Percentiles rank a stretch among this genome's conserved stretches.
Evolutionary conservation across 1,284 basidiomycete genomes (phyloP).

Genomic region (Pascua sp.): DNA sequence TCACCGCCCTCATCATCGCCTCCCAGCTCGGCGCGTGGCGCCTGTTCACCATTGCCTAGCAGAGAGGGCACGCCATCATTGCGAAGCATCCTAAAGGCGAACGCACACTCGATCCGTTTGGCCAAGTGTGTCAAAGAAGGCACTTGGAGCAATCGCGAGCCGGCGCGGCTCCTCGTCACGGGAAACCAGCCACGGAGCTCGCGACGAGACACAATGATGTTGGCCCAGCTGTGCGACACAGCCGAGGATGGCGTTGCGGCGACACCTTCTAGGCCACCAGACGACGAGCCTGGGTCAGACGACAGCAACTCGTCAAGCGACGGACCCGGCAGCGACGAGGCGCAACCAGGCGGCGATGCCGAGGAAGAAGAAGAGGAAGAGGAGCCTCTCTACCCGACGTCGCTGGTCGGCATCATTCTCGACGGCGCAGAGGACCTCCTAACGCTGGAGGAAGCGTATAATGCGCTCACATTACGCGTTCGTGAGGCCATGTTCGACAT

Average conservation of each 20-base stretch:
- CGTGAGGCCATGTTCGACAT: constrained; percentile 22
- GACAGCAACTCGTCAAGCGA: constrained; percentile 23
- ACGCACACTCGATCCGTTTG: constrained; percentile 32
- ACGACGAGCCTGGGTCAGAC: constrained; percentile 30
- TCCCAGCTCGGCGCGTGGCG: constrained; percentile 5
- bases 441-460: constrained; percentile 46
- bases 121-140: constrained; percentile 44
- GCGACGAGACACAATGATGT: constrained; percentile 1
- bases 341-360: constrained; percentile 15
- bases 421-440: constrained; percentile 43
- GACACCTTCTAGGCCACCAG: not conserved
- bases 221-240: constrained; percentile 13
- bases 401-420: constrained; percentile 39
- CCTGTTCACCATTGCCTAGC: constrained; percentile 4
- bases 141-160: constrained; percentile 44
- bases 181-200: constrained; percentile 23
- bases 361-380: constrained; percentile 29
- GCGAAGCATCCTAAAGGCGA: constrained; percentile 36
- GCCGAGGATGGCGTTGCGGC: constrained; percentile 9
- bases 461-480: constrained; percentile 27
- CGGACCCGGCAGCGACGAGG: constrained; percentile 4
- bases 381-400: constrained; percentile 34
- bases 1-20: constrained; percentile 8
- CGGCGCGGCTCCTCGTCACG: constrained; percentile 34
- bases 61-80: not conserved